Base-by-base conservation (phyloP, 2,329 filamentous ascomycete genomes). In the Davidsoniella australis region DNA sequence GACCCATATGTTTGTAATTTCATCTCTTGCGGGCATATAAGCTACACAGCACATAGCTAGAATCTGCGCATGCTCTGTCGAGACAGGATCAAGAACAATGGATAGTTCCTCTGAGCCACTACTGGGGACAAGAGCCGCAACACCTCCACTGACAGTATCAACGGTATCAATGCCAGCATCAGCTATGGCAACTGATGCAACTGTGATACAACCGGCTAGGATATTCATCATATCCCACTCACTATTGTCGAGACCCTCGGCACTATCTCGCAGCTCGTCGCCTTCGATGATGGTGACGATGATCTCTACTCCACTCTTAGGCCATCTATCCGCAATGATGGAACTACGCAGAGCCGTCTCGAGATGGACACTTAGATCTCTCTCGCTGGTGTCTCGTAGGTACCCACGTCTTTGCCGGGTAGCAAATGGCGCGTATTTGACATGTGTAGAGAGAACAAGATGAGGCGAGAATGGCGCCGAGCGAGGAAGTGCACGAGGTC, bases 231-330 rank as follows among this genome's bases (percentile, higher is more conserved):
- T 75, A 8, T 87, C 86, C 81, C 86, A 93, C 12, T 82, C 76
- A 54, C 79, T 78, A 52, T 78, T 73, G 7, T 67, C 69, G 56
- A 67, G 64, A 20, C 66, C 66, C 26, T 67, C 60, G 2, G 65
- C 66, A 43, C 63, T 63, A 61, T 63, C 74, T 62, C 62, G 73
- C 65, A 89, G 82, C 61, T 95, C 85, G 60, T 96, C 91, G 2
- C 86, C 89, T 66, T 98, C 91, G 16, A 98, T 70, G 45, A 98
- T 79, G 0, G 87, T 95, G 45, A 98, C 78, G 16, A 94, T 81
- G 39, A 98, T 80, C 61, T 98, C 91, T n/a, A 94, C 80, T 41
- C 86, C 88, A 62, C 86, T 94, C 70, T 98, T 98, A n/a, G 91
- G 91, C 85, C 89, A 98, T 51, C 89, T 73, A 61, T 95, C 88